Evolutionary conservation across 257 asterid species (phyloP).

Genomic region (Cruciata laevipes): DNA sequence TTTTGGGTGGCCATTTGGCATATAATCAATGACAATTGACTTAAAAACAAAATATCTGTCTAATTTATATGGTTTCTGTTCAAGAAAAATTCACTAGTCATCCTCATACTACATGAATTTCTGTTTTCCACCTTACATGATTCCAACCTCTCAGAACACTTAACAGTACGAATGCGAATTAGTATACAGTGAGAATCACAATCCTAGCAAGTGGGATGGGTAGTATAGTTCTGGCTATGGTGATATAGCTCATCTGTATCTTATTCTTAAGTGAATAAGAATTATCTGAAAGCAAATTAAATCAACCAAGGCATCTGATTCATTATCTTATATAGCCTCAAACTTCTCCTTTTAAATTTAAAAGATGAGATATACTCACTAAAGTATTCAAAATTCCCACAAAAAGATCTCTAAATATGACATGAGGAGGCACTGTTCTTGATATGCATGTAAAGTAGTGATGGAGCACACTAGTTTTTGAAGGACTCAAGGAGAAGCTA

Average conservation of each 20-base stretch:
- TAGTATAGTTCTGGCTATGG: not conserved
- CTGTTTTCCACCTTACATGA: no score
- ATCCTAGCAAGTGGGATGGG: not conserved
- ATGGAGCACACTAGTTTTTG: not conserved
- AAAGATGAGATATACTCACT: not conserved
- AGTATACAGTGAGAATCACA: no score
- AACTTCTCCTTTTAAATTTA: not conserved
- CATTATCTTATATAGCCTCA: not conserved
- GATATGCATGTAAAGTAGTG: not conserved
- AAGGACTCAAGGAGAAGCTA: not conserved
- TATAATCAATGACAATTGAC: not conserved
- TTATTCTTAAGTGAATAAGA: constrained; percentile 2
- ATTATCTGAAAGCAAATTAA: not conserved
- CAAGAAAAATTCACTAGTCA: no score
- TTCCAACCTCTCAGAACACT: no score
- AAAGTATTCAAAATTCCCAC: not conserved
- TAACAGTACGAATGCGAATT: no score
- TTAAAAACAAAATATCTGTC: not conserved
- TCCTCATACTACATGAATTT: no score
- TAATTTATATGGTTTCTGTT: not conserved
- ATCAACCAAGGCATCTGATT: not conserved
- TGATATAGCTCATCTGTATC: not conserved
- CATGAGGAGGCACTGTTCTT: not conserved
- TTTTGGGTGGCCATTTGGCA: not conserved
- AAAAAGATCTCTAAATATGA: not conserved